Conservation (phyloP, 805 yeast species). For the Candida xyloterini region DNA sequence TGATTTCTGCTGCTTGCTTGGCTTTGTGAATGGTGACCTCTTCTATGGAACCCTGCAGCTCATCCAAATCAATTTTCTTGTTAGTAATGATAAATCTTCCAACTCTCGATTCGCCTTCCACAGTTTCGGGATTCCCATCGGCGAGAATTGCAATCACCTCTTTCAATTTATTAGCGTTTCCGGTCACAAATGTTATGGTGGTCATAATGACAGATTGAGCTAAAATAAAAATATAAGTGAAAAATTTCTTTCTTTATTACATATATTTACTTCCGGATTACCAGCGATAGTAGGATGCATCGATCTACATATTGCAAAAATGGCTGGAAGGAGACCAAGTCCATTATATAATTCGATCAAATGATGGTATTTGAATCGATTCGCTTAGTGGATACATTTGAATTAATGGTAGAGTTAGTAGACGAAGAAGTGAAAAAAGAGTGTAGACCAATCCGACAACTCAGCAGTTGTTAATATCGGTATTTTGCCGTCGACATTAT, state of each 20-base stretch:
- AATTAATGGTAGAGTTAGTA: neutral
- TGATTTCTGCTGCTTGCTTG: conserved; percentile 58
- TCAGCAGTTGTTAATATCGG: no score
- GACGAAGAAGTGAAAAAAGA: no score
- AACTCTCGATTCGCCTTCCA: conserved; percentile 35
- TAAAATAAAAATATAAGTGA: neutral
- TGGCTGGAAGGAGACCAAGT: conserved; percentile 39
- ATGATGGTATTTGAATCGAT: conserved; percentile 18
- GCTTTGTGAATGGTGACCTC: conserved; percentile 83
- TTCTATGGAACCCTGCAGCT: conserved; percentile 83
- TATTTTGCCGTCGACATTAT: no score
- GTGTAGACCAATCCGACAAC: no score
- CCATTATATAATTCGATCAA: conserved; percentile 30
- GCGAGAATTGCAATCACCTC: conserved; percentile 79
- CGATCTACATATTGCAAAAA: conserved; percentile 37
- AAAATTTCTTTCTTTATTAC: conserved; percentile 18
- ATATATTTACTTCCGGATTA: conserved; percentile 38
- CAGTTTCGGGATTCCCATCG: conserved; percentile 28
- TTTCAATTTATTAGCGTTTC: conserved; percentile 81
- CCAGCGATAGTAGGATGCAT: conserved; percentile 36
- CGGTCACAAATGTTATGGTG: conserved; percentile 47
- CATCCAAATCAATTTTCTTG: conserved; percentile 75
- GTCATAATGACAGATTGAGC: conserved; percentile 15
- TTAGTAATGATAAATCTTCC: conserved; percentile 56
- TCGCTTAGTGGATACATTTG: conserved; percentile 34